Conservation (phyloP, 352 stramenopile species). For the Globisporangium barbulae region DNA sequence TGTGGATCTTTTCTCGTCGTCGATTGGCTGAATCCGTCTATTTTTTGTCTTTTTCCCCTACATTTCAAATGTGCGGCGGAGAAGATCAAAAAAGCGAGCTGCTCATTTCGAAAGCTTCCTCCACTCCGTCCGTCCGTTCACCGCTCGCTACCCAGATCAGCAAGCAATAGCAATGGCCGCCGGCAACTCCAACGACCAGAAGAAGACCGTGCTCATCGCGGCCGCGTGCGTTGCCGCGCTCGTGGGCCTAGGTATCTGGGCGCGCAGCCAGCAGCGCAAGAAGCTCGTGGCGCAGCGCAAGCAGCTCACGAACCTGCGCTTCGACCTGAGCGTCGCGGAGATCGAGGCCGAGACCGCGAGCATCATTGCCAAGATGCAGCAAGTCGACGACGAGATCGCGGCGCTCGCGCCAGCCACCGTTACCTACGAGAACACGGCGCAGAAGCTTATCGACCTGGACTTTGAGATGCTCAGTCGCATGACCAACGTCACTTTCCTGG, state of each 20-base stretch:
- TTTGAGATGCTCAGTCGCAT: constrained; percentile 83
- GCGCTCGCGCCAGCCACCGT: constrained; percentile 30
- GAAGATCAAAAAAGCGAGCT: background rate
- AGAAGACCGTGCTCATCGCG: constrained; percentile 62
- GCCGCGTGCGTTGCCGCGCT: constrained; percentile 41
- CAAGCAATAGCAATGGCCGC: background rate
- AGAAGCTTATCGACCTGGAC: constrained; percentile 80
- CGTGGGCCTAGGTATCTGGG: constrained; percentile 47
- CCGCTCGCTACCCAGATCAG: background rate
- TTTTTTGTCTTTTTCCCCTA: background rate
- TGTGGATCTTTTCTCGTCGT: constrained; percentile 2
- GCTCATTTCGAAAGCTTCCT: constrained; percentile 5
- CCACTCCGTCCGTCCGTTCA: background rate
- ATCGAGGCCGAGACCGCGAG: constrained; percentile 65
- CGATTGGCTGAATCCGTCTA: constrained; percentile 3
- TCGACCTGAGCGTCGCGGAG: constrained; percentile 67
- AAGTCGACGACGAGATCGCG: constrained; percentile 70
- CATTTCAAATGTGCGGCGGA: background rate
- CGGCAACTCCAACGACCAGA: constrained; percentile 29
- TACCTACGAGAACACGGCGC: constrained; percentile 68
- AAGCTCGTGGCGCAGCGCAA: constrained; percentile 38
- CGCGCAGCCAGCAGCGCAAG: constrained; percentile 44
- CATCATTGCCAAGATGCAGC: constrained; percentile 69
- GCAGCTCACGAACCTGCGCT: constrained; percentile 60
- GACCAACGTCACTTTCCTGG: constrained; percentile 84